phyloP scores from a whole-genome alignment of 2,329 filamentous ascomycete genomes.

The Bipolaris zeicola region DNA sequence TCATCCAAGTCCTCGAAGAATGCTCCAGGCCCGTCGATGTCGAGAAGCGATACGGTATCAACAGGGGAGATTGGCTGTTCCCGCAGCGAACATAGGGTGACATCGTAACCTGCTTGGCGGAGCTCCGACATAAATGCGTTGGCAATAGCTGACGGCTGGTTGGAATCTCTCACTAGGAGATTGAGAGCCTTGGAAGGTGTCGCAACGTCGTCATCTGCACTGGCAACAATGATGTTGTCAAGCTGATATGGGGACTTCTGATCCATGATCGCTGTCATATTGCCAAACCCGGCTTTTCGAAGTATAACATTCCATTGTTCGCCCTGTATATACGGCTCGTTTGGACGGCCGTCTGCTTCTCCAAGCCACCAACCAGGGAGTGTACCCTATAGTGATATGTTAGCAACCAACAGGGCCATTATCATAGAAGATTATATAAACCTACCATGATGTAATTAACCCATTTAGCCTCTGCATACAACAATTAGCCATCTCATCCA shows the following conservation, averaged over 20 bases:
- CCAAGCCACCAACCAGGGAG: neutral
- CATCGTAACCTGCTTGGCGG: neutral
- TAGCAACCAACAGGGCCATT: neutral
- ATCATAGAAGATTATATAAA: too few relatives aligned
- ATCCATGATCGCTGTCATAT: constrained; percentile 22
- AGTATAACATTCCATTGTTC: constrained; percentile 43
- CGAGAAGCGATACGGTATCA: neutral
- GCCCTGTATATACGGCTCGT: constrained; percentile 35
- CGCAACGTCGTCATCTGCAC: neutral
- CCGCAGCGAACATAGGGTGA: neutral
- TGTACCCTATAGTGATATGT: neutral
- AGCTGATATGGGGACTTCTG: neutral
- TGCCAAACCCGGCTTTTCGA: constrained; percentile 36
- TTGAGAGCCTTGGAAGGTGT: neutral
- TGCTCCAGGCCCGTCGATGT: too few relatives aligned
- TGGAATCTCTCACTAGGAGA: neutral
- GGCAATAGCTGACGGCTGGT: neutral
- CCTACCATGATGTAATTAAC: too few relatives aligned
- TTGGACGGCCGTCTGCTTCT: constrained; percentile 32
- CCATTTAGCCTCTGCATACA: too few relatives aligned
- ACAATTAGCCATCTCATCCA: too few relatives aligned
- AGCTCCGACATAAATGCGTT: neutral
- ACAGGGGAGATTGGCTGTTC: neutral
- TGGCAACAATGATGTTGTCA: neutral
- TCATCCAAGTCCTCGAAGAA: neutral